Evolutionary conservation across 1,284 basidiomycete species (phyloP), one percentile per base, ranked within the genome.

Genomic region (Irpex rosettiformis): DNA sequence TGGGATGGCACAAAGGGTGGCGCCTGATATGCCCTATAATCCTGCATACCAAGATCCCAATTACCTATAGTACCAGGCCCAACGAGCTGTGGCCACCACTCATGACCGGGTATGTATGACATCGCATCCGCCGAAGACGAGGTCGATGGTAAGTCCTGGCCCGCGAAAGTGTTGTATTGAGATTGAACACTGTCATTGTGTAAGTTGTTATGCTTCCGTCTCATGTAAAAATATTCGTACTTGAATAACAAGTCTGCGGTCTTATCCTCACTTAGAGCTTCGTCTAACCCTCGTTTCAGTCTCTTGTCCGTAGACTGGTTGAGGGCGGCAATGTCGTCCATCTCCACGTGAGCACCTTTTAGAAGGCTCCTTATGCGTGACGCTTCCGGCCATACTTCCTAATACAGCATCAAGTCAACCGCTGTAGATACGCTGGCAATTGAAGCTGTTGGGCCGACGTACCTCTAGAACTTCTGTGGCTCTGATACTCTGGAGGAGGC

Each of bases 391-490:
- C 91, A 94, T 3, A 76, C 67, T 48, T 70, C 63, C 72, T 79
- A 51, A 42, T 5, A 3, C 8, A 10, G 22, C 4, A 16, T 22
- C 11, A 5, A 24, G 45, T 48, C 18, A 33, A 10, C 11, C 47
- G n/a, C n/a, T n/a, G n/a, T n/a, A n/a, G n/a, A 56, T 5, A 18
- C 10, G 79, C 75, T 54, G 75, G 69, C 78, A 80, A 52, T 28
- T 11, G 22, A 13, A 7, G 2, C 16, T 33, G 21, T 13, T 24
- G 10, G 16, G 30, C 10, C n/a, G 18, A 65, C 78, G 52, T 64
- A 91, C 88, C 74, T 85, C 83, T 83, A 94, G 86, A 54, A 84
- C 83, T 66, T 85, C 84, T 55, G 93, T 74, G 24, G 84, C 86
- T 51, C 76, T 69, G 72, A 93, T 81, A 64, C 83, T 85, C 65